phyloP scores from a whole-genome alignment of 1,139 yeast species.

The Sugiyamaella japonica region DNA sequence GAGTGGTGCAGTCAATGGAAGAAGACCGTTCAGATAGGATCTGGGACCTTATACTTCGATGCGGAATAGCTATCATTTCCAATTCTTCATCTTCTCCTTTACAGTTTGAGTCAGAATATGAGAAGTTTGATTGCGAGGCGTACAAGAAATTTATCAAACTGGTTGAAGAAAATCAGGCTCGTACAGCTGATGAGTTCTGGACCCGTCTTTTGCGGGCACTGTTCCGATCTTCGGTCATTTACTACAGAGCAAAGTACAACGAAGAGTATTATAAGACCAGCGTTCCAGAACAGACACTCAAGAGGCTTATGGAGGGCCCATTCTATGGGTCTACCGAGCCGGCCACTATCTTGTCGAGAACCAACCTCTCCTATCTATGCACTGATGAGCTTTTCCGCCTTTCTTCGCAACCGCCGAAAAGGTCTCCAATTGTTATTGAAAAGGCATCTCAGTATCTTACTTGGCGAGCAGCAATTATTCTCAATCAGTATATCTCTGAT shows the following conservation, averaged over 20 bases:
- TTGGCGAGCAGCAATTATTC: slow-evolving; percentile 51
- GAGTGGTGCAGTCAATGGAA: slow-evolving; percentile 24
- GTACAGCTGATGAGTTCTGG: slow-evolving; percentile 38
- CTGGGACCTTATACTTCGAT: slow-evolving; percentile 49
- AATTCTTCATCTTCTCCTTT: slow-evolving; percentile 19
- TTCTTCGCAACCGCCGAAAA: slow-evolving; percentile 34
- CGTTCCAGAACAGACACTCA: slow-evolving; percentile 5
- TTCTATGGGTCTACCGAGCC: slow-evolving; percentile 53
- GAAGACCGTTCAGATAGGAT: slow-evolving; percentile 4
- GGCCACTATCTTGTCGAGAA: slow-evolving; percentile 42
- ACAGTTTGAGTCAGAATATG: slow-evolving; percentile 40
- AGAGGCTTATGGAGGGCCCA: slow-evolving; percentile 18
- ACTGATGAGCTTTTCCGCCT: slow-evolving; percentile 47
- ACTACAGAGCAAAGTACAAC: slow-evolving; percentile 43
- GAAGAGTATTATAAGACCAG: slow-evolving; percentile 32
- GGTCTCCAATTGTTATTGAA: slow-evolving; percentile 17
- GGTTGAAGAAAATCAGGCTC: slow-evolving; percentile 44
- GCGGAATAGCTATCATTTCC: slow-evolving; percentile 47
- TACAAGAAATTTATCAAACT: slow-evolving; percentile 48
- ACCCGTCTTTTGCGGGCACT: slow-evolving; percentile 47
- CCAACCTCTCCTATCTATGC: slow-evolving; percentile 49
- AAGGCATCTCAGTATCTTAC: slow-evolving; percentile 45
- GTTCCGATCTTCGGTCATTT: slow-evolving; percentile 54
- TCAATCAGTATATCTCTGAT: slow-evolving; percentile 55
- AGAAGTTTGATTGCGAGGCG: slow-evolving; percentile 50